phyloP scores from a whole-genome alignment of 176 grass and related monocot species.

The Hordeum marinum region DNA sequence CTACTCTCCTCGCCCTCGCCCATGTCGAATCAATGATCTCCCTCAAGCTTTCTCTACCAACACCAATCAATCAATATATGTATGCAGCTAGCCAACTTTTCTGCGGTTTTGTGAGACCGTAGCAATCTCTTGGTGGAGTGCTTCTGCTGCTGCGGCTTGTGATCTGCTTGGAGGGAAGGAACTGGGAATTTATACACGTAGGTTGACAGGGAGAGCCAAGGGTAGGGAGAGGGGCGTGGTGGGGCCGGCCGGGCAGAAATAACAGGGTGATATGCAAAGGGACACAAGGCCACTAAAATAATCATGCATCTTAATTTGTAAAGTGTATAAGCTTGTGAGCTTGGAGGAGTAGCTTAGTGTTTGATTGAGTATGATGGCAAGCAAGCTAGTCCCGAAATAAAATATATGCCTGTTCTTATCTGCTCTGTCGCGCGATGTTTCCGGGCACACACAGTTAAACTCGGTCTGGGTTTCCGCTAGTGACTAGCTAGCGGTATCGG shows the following conservation, averaged over 20 bases:
- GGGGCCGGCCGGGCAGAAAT: slow-evolving; percentile 4
- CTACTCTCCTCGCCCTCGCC: background rate
- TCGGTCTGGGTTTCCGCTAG: background rate
- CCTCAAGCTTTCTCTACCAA: background rate
- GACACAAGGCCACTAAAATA: slow-evolving; percentile 7
- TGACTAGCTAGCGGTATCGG: background rate
- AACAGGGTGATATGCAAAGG: slow-evolving; percentile 15
- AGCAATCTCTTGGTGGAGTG: background rate
- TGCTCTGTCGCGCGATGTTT: background rate
- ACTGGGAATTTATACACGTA: slow-evolving; percentile 40
- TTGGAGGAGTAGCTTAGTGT: slow-evolving; percentile 21
- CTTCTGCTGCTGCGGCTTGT: background rate
- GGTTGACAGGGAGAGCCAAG: slow-evolving; percentile 1
- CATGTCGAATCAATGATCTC: background rate
- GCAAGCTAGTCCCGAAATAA: slow-evolving; percentile 16
- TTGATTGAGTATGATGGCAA: slow-evolving; percentile 27
- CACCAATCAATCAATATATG: background rate
- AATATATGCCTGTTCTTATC: slow-evolving; percentile 31
- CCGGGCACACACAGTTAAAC: background rate
- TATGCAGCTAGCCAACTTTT: background rate
- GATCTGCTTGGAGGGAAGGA: slow-evolving; percentile 26
- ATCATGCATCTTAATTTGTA: slow-evolving; percentile 10
- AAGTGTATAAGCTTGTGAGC: slow-evolving; percentile 28
- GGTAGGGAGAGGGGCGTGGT: background rate
- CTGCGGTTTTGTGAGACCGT: background rate